A percentile compares a stretch with the other conserved stretches of the same genome.
These are phyloP conservation scores for Sanghuangporus weigelae DNA, from an alignment of 1,284 basidiomycete species.

Conservation along the genomic window DNA sequence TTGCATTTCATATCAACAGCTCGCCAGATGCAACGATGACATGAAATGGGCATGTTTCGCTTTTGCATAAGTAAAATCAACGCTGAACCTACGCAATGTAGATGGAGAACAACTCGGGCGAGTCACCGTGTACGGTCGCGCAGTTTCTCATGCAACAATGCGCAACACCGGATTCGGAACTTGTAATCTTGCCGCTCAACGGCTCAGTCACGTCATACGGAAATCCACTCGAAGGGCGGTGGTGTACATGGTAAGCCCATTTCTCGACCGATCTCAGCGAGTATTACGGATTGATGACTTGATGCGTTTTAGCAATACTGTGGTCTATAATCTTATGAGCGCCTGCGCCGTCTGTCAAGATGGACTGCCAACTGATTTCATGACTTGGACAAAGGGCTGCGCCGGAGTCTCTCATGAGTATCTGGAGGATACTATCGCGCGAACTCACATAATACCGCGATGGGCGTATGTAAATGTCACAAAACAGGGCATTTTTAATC, in stretches of 20 bases:
- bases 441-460: constrained; percentile 1
- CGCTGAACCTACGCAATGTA: neutral
- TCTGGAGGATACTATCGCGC: neutral
- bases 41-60: neutral
- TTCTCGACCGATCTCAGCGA: neutral
- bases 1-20: neutral
- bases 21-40: neutral
- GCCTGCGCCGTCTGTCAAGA: constrained; percentile 14
- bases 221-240: neutral
- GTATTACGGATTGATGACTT: neutral
- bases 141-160: constrained; percentile 1
- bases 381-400: constrained; percentile 5
- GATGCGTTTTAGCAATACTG: constrained; percentile 8
- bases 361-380: neutral
- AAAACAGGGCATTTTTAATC: constrained; percentile 1
- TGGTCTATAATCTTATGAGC: constrained; percentile 15
- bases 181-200: constrained; percentile 1
- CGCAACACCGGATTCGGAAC: neutral
- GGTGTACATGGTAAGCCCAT: constrained; percentile 8
- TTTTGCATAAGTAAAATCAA: neutral
- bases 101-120: constrained; percentile 9
- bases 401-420: neutral
- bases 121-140: constrained; percentile 14
- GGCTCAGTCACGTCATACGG: neutral
- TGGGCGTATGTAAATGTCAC: constrained; percentile 15